phyloP scores from a whole-genome alignment of 2,329 filamentous ascomycete species.

The Fusarium nurragi region DNA sequence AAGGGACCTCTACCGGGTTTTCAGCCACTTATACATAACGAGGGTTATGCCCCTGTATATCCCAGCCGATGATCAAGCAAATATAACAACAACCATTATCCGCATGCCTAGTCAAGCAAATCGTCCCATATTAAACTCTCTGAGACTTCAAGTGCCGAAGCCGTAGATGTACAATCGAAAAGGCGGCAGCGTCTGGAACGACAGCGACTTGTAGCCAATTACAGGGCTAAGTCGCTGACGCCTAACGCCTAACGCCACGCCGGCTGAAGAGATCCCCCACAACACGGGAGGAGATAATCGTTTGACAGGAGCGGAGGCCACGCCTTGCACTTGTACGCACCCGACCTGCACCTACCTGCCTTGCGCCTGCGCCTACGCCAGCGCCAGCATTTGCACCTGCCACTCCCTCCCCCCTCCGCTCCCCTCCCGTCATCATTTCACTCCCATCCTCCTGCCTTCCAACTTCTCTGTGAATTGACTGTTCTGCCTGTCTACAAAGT shows the following conservation, averaged over 20 bases:
- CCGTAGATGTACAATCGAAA: not conserved
- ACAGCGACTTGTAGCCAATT: slow-evolving; percentile 2
- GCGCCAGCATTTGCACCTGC: slow-evolving; percentile 10
- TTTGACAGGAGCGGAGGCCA: slow-evolving; percentile 13
- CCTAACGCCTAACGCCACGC: slow-evolving; percentile 36
- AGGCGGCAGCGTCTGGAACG: slow-evolving; percentile 5
- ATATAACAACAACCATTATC: not conserved
- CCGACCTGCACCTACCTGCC: not conserved
- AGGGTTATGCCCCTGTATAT: not conserved
- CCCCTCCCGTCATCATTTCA: slow-evolving; percentile 9
- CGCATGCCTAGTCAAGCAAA: not conserved
- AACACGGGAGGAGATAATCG: not conserved
- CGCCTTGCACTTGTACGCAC: slow-evolving; percentile 13
- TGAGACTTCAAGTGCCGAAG: slow-evolving; percentile 4
- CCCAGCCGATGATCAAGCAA: not conserved
- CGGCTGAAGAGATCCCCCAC: slow-evolving; percentile 27
- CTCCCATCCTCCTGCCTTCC: slow-evolving; percentile 12
- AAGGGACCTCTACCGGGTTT: not conserved
- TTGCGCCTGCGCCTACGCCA: slow-evolving; percentile 2
- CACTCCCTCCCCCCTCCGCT: slow-evolving; percentile 31
- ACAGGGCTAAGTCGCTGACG: slow-evolving; percentile 24
- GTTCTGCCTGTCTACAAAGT: slow-evolving; percentile 15
- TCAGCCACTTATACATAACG: too few species aligned
- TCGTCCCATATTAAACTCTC: not conserved
- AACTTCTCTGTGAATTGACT: not conserved